Conservation (phyloP, 2,329 filamentous ascomycete genomes). For the Botrytis tulipae region DNA sequence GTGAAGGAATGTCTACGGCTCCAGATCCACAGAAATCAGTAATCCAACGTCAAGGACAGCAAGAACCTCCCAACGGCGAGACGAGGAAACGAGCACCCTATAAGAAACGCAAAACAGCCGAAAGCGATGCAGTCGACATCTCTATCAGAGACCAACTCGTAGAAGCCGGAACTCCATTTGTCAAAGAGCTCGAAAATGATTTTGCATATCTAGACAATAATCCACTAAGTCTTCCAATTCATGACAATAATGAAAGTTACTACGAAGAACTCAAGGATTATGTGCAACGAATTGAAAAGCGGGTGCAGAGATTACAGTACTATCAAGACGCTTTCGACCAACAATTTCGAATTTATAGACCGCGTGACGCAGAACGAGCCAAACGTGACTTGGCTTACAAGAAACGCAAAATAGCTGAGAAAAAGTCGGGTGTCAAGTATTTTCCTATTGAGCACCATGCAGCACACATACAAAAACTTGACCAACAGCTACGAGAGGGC, state of each 20-base stretch:
- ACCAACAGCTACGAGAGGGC: neutral
- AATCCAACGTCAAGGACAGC: neutral
- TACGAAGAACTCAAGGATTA: neutral
- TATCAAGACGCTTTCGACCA: neutral
- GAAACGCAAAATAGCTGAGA: neutral
- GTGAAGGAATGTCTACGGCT: neutral
- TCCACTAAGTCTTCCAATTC: neutral
- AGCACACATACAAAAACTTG: neutral
- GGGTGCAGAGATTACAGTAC: neutral
- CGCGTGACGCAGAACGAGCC: neutral
- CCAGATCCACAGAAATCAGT: neutral
- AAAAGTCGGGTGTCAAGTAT: neutral
- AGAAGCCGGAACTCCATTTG: neutral
- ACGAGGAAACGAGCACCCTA: neutral
- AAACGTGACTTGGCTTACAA: neutral
- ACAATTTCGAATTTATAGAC: neutral
- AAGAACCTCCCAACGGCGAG: neutral
- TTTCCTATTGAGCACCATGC: neutral
- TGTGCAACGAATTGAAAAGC: neutral
- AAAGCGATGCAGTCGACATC: neutral
- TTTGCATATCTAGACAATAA: neutral
- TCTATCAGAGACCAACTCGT: neutral
- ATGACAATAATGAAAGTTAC: neutral
- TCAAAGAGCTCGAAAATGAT: neutral
- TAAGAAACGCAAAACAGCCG: neutral